A percentile compares a stretch with the other conserved stretches of the same genome.
Conservation (phyloP, 768 basidiomycete genomes). For the Xerocomus brunneocitrinus region DNA sequence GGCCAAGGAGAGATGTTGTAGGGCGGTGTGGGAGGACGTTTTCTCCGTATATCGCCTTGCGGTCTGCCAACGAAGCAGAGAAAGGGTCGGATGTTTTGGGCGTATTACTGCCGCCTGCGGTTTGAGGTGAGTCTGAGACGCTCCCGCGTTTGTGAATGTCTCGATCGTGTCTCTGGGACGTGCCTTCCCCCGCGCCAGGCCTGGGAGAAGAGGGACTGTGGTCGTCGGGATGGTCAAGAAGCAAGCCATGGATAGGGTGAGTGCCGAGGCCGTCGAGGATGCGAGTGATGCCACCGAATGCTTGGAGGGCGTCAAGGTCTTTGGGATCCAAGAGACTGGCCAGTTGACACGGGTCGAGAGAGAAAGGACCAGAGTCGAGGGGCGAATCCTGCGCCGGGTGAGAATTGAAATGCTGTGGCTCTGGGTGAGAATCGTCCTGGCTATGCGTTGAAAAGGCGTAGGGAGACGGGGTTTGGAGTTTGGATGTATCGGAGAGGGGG, state of each 20-base stretch:
- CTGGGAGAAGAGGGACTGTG: constrained; percentile 6
- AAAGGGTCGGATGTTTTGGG: constrained; percentile 8
- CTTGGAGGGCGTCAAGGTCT: constrained; percentile 56
- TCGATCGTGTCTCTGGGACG: constrained; percentile 33
- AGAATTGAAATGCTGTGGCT: constrained; percentile 15
- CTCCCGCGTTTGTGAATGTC: neutral
- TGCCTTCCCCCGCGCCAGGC: constrained; percentile 29
- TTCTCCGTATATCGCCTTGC: constrained; percentile 65
- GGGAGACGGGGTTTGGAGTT: constrained; percentile 12
- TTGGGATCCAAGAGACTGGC: constrained; percentile 92
- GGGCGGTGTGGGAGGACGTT: constrained; percentile 71
- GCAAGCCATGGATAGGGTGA: constrained; percentile 45
- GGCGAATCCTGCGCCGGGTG: constrained; percentile 36
- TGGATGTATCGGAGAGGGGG: constrained; percentile 36
- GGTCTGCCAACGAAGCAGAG: constrained; percentile 50
- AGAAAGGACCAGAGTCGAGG: constrained; percentile 67
- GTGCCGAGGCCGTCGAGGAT: constrained; percentile 76
- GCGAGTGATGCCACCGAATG: constrained; percentile 65
- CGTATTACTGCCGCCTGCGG: neutral
- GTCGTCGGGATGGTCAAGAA: neutral
- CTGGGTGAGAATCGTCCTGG: constrained; percentile 21
- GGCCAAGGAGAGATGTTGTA: constrained; percentile 61
- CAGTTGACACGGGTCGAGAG: constrained; percentile 65
- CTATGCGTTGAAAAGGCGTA: constrained; percentile 19
- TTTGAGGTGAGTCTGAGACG: constrained; percentile 8